These are phyloP conservation scores for Entophlyctis luteolus DNA, from an alignment of 192 early-diverging fungal genomes.

Conservation along the genomic window DNA sequence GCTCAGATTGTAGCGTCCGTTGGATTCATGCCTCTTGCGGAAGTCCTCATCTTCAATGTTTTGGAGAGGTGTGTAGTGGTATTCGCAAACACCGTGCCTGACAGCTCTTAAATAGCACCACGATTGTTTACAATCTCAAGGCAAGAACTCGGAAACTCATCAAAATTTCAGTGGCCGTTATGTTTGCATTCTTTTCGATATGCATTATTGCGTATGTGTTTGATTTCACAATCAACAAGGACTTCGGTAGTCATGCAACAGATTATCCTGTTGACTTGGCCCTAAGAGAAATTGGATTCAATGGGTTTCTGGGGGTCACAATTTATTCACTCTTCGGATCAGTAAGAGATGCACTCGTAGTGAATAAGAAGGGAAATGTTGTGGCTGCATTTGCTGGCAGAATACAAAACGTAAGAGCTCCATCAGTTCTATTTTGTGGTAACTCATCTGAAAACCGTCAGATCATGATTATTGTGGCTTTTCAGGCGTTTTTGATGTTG, in stretches of 20 bases:
- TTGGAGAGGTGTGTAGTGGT: neutral
- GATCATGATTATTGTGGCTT: neutral
- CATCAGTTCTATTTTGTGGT: neutral
- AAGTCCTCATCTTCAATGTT: neutral
- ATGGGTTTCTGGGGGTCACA: conserved; percentile 8
- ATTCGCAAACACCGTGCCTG: neutral
- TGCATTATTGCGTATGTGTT: neutral
- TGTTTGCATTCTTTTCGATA: neutral
- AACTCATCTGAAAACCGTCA: neutral
- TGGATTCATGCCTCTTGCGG: conserved; percentile 21
- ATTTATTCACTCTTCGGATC: conserved; percentile 7
- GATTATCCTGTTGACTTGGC: neutral
- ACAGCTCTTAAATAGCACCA: neutral
- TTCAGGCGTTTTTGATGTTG: conserved; percentile 10
- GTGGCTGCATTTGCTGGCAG: neutral
- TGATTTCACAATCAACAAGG: conserved; percentile 19
- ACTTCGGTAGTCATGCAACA: conserved; percentile 10
- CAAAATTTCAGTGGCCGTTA: neutral
- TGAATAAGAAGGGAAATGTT: neutral
- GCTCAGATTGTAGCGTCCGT: conserved; percentile 2
- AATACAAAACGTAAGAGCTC: neutral
- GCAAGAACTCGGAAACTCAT: neutral
- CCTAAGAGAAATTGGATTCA: conserved; percentile 15
- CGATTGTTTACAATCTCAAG: neutral
- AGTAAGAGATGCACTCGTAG: neutral